Conservation (phyloP, 2,329 filamentous ascomycete genomes). For the Ophiostoma quercus region DNA sequence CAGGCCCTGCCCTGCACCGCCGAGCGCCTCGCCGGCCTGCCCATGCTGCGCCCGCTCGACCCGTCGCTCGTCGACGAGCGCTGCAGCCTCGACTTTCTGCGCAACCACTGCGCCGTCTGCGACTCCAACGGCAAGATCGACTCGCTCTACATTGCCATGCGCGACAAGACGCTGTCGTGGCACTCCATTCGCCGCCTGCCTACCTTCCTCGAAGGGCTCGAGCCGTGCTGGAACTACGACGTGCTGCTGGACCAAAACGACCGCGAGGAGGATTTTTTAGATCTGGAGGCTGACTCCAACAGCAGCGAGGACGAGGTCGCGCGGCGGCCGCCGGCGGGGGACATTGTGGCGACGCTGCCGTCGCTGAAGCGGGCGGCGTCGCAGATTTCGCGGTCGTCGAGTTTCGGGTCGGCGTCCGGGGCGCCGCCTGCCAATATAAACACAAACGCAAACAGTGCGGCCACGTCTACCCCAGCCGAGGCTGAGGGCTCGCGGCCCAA, state of each 20-base stretch:
- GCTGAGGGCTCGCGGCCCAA: conserved; percentile 32
- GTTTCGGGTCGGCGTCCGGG: conserved; percentile 38
- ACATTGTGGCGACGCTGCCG: conserved; percentile 40
- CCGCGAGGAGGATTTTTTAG: conserved; percentile 1
- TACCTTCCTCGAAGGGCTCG: conserved; percentile 48
- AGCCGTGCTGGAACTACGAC: conserved; percentile 52
- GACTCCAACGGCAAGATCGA: conserved; percentile 52
- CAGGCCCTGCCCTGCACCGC: conserved; percentile 55
- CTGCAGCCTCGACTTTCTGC: conserved; percentile 50
- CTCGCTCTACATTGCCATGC: conserved; percentile 56
- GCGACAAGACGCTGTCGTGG: conserved; percentile 52
- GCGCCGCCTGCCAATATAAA: neutral
- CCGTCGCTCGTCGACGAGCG: conserved; percentile 38
- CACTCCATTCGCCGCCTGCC: conserved; percentile 45
- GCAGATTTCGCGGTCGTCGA: conserved; percentile 48
- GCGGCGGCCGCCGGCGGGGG: conserved; percentile 42
- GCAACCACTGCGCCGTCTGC: conserved; percentile 51
- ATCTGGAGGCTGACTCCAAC: neutral
- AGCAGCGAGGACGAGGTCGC: conserved; percentile 26
- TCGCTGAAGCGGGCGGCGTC: conserved; percentile 49
- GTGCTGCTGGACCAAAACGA: conserved; percentile 42
- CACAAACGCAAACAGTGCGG: conserved; percentile 19
- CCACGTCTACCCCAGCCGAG: conserved; percentile 19
- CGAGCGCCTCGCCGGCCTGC: conserved; percentile 49
- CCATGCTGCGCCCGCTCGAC: conserved; percentile 54